phyloP scores from a whole-genome alignment of 192 early-diverging fungal species.

The Coemansia sp. region DNA sequence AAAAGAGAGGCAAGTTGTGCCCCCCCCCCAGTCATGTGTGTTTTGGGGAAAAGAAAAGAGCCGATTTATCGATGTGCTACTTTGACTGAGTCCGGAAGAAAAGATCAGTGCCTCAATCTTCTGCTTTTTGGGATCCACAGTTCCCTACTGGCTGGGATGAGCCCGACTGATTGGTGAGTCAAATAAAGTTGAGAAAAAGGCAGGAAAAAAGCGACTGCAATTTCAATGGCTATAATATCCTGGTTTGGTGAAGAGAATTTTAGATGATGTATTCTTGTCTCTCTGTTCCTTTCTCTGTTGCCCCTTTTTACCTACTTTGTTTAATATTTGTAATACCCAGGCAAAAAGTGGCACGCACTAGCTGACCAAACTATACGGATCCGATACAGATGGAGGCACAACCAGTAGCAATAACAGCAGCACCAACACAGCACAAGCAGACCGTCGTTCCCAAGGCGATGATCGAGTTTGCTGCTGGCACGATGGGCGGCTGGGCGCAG shows the following conservation, averaged over 20 bases:
- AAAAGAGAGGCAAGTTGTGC: too few relatives aligned
- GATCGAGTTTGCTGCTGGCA: conserved; percentile 49
- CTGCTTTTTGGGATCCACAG: too few relatives aligned
- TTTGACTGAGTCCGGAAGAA: too few relatives aligned
- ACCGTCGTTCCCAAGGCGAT: conserved; percentile 42
- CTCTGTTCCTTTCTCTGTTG: conserved; percentile 2
- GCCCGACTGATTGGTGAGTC: too few relatives aligned
- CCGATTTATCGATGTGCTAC: too few relatives aligned
- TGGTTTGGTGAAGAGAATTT: background rate
- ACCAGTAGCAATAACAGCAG: conserved; percentile 21
- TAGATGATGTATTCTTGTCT: too few relatives aligned
- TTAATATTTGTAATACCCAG: background rate
- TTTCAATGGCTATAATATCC: too few relatives aligned
- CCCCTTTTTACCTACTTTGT: conserved; percentile 1
- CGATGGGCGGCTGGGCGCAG: conserved; percentile 67
- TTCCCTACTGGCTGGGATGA: too few relatives aligned
- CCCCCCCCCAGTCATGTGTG: too few relatives aligned
- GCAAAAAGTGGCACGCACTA: background rate
- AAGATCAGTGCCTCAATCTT: too few relatives aligned
- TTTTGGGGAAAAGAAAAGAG: too few relatives aligned
- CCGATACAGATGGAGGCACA: conserved; percentile 37
- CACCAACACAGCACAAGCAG: conserved; percentile 17
- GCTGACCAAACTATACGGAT: background rate
- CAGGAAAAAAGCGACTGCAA: background rate
- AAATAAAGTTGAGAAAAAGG: too few relatives aligned